A percentile compares a stretch with the other conserved stretches of the same genome.
Evolutionary conservation across 176 grass and related monocot species (phyloP).

Genomic region (Urochloa ruziziensis): DNA sequence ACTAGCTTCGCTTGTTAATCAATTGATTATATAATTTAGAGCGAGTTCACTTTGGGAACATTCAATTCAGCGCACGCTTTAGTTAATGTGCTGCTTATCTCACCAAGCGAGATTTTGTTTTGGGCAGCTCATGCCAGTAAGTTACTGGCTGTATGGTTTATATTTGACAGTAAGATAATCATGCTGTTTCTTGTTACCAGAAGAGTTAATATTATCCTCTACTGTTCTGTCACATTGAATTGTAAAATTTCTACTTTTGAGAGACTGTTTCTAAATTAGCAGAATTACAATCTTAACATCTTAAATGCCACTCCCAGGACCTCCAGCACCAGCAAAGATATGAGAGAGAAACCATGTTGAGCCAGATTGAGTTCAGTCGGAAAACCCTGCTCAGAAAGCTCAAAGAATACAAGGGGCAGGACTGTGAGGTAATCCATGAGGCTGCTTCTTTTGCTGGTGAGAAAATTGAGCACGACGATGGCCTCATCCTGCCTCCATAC

Average conservation of each 20-base stretch:
- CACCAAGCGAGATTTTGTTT: neutral
- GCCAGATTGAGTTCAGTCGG: slow-evolving; percentile 75
- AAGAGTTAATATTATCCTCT: neutral
- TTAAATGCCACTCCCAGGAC: slow-evolving; percentile 37
- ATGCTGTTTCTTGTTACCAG: neutral
- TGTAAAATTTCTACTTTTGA: neutral
- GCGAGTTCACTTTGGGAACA: neutral
- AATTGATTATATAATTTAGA: neutral
- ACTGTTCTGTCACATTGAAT: neutral
- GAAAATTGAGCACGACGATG: slow-evolving; percentile 65
- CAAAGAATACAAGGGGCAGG: slow-evolving; percentile 75
- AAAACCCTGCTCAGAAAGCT: slow-evolving; percentile 64
- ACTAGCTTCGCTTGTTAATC: neutral
- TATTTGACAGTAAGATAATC: neutral
- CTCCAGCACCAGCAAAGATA: slow-evolving; percentile 87
- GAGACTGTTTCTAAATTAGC: neutral
- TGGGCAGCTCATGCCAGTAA: neutral
- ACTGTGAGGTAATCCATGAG: slow-evolving; percentile 76
- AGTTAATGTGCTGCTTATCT: neutral
- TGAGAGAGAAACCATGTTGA: slow-evolving; percentile 62
- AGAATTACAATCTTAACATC: neutral
- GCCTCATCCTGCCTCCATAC: slow-evolving; percentile 63
- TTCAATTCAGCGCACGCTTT: neutral
- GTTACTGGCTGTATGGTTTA: neutral
- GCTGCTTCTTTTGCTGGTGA: slow-evolving; percentile 73